Evolutionary conservation across 768 basidiomycete species (phyloP).

Genomic region (Suillus ampliporus): DNA sequence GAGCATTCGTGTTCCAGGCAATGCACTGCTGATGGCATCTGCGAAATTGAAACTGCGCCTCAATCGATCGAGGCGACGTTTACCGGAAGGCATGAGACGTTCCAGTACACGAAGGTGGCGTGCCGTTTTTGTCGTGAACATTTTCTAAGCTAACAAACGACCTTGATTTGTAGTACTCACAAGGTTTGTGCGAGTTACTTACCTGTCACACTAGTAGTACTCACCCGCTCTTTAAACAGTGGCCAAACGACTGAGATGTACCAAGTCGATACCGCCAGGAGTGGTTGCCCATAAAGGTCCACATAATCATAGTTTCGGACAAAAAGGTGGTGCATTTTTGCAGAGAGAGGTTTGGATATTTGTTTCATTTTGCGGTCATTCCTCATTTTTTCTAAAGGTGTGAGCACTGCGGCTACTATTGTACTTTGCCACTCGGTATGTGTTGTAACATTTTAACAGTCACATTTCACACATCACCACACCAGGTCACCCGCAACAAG

Average conservation of each 20-base stretch:
- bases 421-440: conserved; percentile 59
- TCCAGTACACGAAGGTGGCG: conserved; percentile 66
- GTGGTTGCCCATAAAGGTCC: conserved; percentile 48
- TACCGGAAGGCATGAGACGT: conserved; percentile 61
- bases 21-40: conserved; percentile 55
- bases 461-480: background rate
- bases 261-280: conserved; percentile 51
- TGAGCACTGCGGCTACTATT: conserved; percentile 61
- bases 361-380: background rate
- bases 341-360: conserved; percentile 45
- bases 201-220: background rate
- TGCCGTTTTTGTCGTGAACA: background rate
- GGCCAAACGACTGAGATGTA: conserved; percentile 55
- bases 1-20: conserved; percentile 51
- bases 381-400: conserved; percentile 44
- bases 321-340: conserved; percentile 58
- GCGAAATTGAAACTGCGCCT: conserved; percentile 62
- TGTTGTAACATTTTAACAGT: background rate
- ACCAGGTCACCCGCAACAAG: conserved; percentile 60
- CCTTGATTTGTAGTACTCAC: conserved; percentile 49
- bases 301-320: conserved; percentile 57
- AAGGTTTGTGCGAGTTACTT: conserved; percentile 41
- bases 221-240: conserved; percentile 36
- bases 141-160: background rate
- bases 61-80: conserved; percentile 67